A percentile compares a stretch with the other conserved stretches of the same genome.
phyloP scores from a whole-genome alignment of 345 rosid genomes.

The Bruguiera sexangula region DNA sequence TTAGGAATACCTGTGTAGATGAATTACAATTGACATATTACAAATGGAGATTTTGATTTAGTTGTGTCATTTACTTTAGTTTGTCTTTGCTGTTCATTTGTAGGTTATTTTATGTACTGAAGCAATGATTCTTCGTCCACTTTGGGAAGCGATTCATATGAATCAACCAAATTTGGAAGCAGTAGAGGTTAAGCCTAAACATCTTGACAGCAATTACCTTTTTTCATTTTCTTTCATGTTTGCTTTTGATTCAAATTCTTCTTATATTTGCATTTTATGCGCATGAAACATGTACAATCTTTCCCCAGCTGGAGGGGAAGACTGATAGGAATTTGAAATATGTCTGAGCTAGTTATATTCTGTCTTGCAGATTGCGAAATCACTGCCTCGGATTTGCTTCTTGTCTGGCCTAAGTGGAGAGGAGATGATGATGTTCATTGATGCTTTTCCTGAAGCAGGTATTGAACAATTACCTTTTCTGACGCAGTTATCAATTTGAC shows the following conservation, averaged over 20 bases:
- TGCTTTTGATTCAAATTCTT: too few relatives aligned
- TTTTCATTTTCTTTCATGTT: neutral
- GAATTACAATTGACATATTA: neutral
- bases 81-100: neutral
- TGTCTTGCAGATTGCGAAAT: conserved; percentile 49
- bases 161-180: conserved; percentile 57
- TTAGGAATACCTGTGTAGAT: too few relatives aligned
- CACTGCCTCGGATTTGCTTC: conserved; percentile 76
- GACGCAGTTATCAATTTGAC: neutral
- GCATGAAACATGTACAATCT: too few relatives aligned
- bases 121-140: conserved; percentile 60
- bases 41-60: too few relatives aligned
- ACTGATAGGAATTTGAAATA: neutral
- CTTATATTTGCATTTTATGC: too few relatives aligned
- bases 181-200: conserved; percentile 45
- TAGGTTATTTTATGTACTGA: conserved; percentile 72
- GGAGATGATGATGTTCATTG: conserved; percentile 94
- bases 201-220: neutral
- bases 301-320: neutral
- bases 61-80: neutral
- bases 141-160: conserved; percentile 75
- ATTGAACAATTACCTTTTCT: conserved; percentile 3
- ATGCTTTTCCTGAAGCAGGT: conserved; percentile 81
- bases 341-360: neutral
- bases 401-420: conserved; percentile 87